These are phyloP conservation scores for Sporothrix dimorphospora DNA, from an alignment of 2,329 filamentous ascomycete species.

Conservation along the genomic window DNA sequence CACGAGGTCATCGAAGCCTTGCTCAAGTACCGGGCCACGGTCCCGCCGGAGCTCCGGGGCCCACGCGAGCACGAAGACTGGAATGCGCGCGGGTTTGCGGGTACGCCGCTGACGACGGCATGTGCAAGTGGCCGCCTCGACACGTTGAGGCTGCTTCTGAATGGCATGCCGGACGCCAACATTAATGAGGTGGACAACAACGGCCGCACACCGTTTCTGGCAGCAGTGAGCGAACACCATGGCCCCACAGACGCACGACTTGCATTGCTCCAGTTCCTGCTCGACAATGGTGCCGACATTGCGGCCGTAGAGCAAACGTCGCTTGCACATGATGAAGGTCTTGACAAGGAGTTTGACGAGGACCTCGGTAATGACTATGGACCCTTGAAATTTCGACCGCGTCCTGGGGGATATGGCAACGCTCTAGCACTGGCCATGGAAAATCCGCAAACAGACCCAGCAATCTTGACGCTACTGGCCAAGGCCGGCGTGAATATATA, in stretches of 20 bases:
- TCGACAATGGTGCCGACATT: conserved; percentile 9
- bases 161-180: conserved; percentile 17
- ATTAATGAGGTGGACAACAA: conserved; percentile 19
- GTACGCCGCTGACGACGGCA: conserved; percentile 24
- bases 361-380: not conserved
- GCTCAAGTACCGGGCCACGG: conserved; percentile 18
- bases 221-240: not conserved
- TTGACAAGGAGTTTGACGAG: conserved; percentile 13
- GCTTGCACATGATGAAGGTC: not conserved
- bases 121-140: conserved; percentile 19
- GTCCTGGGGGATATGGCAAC: conserved; percentile 17
- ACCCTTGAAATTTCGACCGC: not conserved
- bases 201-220: conserved; percentile 20
- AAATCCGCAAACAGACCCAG: not conserved
- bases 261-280: conserved; percentile 4
- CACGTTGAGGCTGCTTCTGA: conserved; percentile 13
- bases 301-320: not conserved
- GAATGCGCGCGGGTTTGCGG: not conserved
- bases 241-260: not conserved
- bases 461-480: conserved; percentile 4
- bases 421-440: conserved; percentile 21
- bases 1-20: conserved; percentile 10
- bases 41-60: conserved; percentile 15
- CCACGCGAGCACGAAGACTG: conserved; percentile 15
- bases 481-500: conserved; percentile 19